A percentile compares a stretch with the other conserved stretches of the same genome.
Evolutionary conservation across 768 basidiomycete species (phyloP).

Genomic region (Termitomyces titanicus): DNA sequence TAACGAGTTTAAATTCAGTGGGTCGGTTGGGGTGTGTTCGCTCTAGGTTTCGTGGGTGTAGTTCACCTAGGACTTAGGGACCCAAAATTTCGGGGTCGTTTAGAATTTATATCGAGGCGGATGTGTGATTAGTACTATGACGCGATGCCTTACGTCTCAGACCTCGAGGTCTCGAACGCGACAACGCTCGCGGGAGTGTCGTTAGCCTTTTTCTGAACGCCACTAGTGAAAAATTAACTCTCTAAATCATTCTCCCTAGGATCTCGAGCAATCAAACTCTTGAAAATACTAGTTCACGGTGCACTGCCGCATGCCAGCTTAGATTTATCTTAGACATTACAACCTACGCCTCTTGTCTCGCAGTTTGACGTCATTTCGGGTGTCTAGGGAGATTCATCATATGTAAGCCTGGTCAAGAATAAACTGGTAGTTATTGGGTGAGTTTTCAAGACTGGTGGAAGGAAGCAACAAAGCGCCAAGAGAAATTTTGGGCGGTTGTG

Average conservation of each 20-base stretch:
- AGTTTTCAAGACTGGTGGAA: background rate
- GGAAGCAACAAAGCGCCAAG: too few relatives aligned
- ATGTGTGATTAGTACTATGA: slow-evolving; percentile 6
- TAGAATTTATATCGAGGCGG: slow-evolving; percentile 7
- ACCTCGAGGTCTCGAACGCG: slow-evolving; percentile 1
- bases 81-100: background rate
- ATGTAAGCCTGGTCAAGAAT: slow-evolving; percentile 5
- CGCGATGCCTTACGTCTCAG: slow-evolving; percentile 4
- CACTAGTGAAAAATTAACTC: background rate
- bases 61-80: background rate
- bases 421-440: background rate
- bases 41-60: background rate
- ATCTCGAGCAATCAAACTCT: background rate
- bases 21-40: background rate
- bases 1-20: background rate
- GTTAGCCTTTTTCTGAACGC: background rate
- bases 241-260: background rate
- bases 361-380: slow-evolving; percentile 3
- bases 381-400: background rate
- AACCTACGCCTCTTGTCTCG: background rate
- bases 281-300: background rate
- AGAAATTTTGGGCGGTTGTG: too few relatives aligned
- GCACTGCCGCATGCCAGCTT: background rate
- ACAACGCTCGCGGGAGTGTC: background rate
- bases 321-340: background rate